Percentiles rank a stretch among this genome's conserved stretches.
These are phyloP conservation scores for Rutstroemia sydowiana DNA, from an alignment of 2,329 filamentous ascomycete species.

Conservation along the genomic window DNA sequence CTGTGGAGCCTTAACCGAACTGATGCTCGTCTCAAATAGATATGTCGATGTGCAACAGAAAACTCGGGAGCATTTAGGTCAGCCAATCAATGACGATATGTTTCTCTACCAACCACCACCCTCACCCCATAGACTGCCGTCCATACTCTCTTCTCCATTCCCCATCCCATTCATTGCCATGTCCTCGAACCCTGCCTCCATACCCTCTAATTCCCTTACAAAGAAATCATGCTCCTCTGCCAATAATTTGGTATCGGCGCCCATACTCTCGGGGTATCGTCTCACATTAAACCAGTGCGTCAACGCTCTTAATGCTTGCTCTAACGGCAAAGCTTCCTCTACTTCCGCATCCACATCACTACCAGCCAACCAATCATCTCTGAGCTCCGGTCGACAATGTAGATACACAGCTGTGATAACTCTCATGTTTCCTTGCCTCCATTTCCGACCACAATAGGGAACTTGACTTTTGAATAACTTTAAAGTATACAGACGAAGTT, in stretches of 20 bases:
- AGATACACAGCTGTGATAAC: slow-evolving; percentile 97
- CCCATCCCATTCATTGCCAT: slow-evolving; percentile 22
- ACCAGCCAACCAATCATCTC: slow-evolving; percentile 91
- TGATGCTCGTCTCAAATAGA: neutral
- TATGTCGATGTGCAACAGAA: neutral
- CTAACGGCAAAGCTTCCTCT: slow-evolving; percentile 83
- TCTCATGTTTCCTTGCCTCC: slow-evolving; percentile 96
- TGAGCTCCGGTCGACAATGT: slow-evolving; percentile 82
- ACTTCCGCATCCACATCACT: slow-evolving; percentile 90
- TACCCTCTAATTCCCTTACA: slow-evolving; percentile 65
- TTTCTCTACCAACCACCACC: neutral
- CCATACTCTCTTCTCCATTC: slow-evolving; percentile 16
- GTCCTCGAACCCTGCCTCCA: slow-evolving; percentile 41
- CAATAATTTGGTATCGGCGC: slow-evolving; percentile 43
- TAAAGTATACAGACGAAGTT: slow-evolving; percentile 85
- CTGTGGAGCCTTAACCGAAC: neutral
- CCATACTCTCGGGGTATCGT: slow-evolving; percentile 72
- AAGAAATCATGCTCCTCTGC: slow-evolving; percentile 76
- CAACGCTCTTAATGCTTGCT: slow-evolving; percentile 80
- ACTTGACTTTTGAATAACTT: slow-evolving; percentile 99
- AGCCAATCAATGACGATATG: neutral
- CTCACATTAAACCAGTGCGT: slow-evolving; percentile 94
- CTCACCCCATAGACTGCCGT: slow-evolving; percentile 5
- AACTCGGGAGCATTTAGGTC: neutral
- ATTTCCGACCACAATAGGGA: slow-evolving; percentile 95